Evolutionary conservation across 2,329 filamentous ascomycete genomes (phyloP).

Genomic region (Tolypocladium inflatum): DNA sequence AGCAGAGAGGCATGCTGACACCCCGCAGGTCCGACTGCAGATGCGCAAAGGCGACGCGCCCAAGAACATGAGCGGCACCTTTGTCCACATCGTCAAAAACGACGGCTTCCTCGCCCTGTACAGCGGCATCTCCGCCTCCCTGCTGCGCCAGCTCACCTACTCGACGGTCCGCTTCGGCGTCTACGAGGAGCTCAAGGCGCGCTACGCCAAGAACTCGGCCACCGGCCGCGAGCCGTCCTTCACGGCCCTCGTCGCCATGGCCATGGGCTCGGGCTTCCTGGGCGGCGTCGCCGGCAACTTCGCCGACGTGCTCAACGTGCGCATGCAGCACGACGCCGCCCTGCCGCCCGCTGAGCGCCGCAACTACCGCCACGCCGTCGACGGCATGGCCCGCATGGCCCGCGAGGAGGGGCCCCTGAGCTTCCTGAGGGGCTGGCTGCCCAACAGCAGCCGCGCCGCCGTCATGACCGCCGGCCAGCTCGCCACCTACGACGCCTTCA

Average conservation of each 20-base stretch:
- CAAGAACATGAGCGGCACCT: conserved; percentile 76
- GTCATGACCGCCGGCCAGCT: conserved; percentile 82
- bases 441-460: conserved; percentile 72
- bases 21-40: conserved; percentile 71
- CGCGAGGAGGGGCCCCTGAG: conserved; percentile 67
- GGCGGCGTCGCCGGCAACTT: conserved; percentile 90
- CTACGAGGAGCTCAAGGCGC: conserved; percentile 85
- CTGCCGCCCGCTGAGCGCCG: conserved; percentile 64
- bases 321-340: conserved; percentile 90
- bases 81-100: conserved; percentile 67
- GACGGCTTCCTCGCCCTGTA: conserved; percentile 79
- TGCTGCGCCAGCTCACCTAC: conserved; percentile 91
- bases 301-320: conserved; percentile 92
- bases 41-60: conserved; percentile 68
- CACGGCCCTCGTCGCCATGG: conserved; percentile 70
- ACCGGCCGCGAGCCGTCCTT: conserved; percentile 53
- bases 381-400: conserved; percentile 82
- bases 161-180: conserved; percentile 93
- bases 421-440: conserved; percentile 78
- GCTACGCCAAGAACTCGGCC: conserved; percentile 35
- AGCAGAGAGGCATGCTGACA: not conserved
- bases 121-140: conserved; percentile 81
- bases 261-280: conserved; percentile 73
- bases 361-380: conserved; percentile 82
- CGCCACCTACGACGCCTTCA: conserved; percentile 78